Conservation (phyloP, 73 alveolate genomes). For the Tetrahymena malaccensis region DNA sequence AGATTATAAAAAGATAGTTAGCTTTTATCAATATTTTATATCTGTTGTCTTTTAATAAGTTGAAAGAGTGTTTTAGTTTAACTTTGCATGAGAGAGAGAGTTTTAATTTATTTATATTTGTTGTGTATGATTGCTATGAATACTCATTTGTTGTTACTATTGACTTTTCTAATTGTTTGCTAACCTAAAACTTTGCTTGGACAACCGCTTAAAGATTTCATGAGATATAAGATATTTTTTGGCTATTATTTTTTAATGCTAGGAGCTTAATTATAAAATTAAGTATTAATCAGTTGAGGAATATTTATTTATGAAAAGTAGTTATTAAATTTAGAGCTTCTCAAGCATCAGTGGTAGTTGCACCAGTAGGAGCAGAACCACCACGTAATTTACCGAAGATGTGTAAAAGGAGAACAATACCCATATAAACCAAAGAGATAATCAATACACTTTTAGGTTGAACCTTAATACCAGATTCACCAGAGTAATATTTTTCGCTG, state of each 20-base stretch:
- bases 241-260: not conserved
- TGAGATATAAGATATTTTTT: not conserved
- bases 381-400: slow-evolving; percentile 57
- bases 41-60: not conserved
- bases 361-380: slow-evolving; percentile 7
- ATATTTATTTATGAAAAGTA: not conserved
- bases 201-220: not conserved
- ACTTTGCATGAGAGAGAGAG: not conserved
- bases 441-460: slow-evolving; percentile 60
- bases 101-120: not conserved
- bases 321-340: not conserved
- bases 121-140: not conserved
- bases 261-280: not conserved
- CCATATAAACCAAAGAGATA: slow-evolving; percentile 49
- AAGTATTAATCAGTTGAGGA: not conserved
- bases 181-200: not conserved
- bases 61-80: not conserved
- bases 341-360: not conserved
- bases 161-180: not conserved
- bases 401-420: slow-evolving; percentile 63
- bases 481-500: not conserved
- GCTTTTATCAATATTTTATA: not conserved
- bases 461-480: slow-evolving; percentile 18
- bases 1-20: not conserved
- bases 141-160: not conserved